Conservation (phyloP, 768 basidiomycete species). For the Lepiota venenata region DNA sequence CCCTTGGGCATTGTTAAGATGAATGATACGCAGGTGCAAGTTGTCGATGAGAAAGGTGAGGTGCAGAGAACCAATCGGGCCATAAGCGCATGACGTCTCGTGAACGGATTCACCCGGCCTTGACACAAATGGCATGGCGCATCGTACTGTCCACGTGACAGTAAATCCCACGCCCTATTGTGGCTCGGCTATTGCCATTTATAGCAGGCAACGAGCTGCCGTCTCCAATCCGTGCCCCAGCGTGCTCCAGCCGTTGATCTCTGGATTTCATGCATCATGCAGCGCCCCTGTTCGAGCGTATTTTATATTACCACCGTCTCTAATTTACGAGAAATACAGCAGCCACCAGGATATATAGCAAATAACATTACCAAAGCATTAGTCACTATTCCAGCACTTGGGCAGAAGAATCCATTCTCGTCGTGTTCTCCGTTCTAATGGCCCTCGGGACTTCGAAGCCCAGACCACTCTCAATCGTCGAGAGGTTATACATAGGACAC, state of each 20-base stretch:
- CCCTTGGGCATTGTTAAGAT: conserved; percentile 37
- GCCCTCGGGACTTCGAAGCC: conserved; percentile 2
- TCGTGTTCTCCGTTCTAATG: conserved; percentile 1
- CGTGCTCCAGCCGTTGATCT: not conserved
- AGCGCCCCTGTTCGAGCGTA: not conserved
- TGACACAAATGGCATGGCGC: too few species aligned
- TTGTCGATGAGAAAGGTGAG: conserved; percentile 2
- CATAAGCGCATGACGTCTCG: conserved; percentile 27
- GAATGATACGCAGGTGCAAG: conserved; percentile 1
- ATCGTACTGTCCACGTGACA: conserved; percentile 9
- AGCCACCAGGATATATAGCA: too few species aligned
- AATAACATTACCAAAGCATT: not conserved
- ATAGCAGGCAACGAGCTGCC: too few species aligned
- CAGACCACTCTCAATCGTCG: not conserved
- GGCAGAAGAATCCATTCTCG: conserved; percentile 1
- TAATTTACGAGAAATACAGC: not conserved
- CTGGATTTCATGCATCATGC: not conserved
- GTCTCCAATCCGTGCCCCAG: not conserved
- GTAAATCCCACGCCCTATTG: not conserved
- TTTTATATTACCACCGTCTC: not conserved
- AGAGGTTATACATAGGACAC: conserved; percentile 5
- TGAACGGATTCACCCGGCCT: conserved; percentile 6
- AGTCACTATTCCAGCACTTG: not conserved
- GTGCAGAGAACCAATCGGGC: conserved; percentile 8
- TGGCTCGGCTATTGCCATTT: not conserved